Evolutionary conservation across 495 filamentous ascomycete genomes (phyloP), one percentile per base, ranked within the genome.

Genomic region (Aspergillus saccharolyticus): DNA sequence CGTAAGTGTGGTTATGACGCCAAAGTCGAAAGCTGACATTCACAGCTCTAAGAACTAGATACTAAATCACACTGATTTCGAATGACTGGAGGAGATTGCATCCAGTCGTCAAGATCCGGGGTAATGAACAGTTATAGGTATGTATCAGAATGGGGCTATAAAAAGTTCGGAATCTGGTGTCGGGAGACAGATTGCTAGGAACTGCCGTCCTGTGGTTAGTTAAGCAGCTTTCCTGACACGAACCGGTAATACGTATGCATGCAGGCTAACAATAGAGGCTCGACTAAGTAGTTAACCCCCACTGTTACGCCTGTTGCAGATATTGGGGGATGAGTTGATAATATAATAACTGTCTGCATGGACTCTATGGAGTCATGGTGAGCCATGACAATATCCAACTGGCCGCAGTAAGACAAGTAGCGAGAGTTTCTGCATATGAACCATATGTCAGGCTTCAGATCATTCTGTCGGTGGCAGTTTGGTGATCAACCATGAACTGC

Each of bases 141-240:
- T 7, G 16, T 9, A 2, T 28, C 22, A 17, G 46, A 6, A 12
- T 1, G n/a, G 10, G 15, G 47, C 24, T 30, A 20, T 4, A 3
- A 30, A 17, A n/a, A 25, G 47, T 20, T 58, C 50, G 45, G 53
- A 54, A 61, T 57, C 49, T 55, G 49, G 33, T 49, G 56, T 68
- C 72, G 72, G 72, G 67, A 71, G 50, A 54, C 70, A 60, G 50
- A 17, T 53, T 18, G 49, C 16, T n/a, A 48, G 22, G 54, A 73
- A 67, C 61, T 74, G 68, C 67, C 69, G 69, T 58, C 33, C 33
- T 28, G 25, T 28, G 33, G 7, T 39, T 39, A 39, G 7, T 12
- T 39, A 39, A 39, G 33, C 33, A 39, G 10, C 7, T 12, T 5
- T 39, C 9, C 25, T 4, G 33, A 39, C 4, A 39, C 33, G 33